Evolutionary conservation across 2,329 filamentous ascomycete genomes (phyloP).

Genomic region (Xylaria multiplex): DNA sequence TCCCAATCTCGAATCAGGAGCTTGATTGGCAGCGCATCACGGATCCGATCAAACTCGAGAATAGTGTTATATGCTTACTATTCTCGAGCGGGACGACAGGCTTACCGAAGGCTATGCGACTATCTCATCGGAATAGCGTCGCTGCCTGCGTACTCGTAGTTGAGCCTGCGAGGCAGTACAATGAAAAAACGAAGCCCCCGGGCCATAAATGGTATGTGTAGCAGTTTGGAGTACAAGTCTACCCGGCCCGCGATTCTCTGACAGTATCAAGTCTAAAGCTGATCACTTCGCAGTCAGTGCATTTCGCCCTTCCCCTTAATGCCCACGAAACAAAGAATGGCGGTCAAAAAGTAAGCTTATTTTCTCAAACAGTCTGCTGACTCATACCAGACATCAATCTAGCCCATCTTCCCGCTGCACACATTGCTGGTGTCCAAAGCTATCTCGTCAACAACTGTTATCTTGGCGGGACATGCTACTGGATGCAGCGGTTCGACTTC

Average conservation of each 20-base stretch:
- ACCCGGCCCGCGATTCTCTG: neutral
- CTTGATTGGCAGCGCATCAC: slow-evolving; percentile 66
- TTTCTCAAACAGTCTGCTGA: neutral
- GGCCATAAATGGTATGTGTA: slow-evolving; percentile 42
- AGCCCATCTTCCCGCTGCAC: slow-evolving; percentile 58
- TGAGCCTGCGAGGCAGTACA: slow-evolving; percentile 46
- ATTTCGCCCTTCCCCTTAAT: neutral
- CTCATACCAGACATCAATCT: slow-evolving; percentile 18
- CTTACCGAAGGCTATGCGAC: slow-evolving; percentile 57
- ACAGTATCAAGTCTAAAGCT: slow-evolving; percentile 46
- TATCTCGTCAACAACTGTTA: slow-evolving; percentile 56
- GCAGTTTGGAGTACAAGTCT: neutral
- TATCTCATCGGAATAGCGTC: slow-evolving; percentile 59
- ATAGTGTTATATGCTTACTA: slow-evolving; percentile 55
- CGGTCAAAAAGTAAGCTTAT: too few relatives aligned
- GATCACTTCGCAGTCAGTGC: slow-evolving; percentile 21
- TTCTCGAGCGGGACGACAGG: slow-evolving; percentile 63
- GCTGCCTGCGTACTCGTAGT: slow-evolving; percentile 50
- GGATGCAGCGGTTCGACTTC: slow-evolving; percentile 71
- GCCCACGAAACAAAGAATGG: neutral
- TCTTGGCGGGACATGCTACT: slow-evolving; percentile 62
- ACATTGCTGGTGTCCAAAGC: slow-evolving; percentile 58
- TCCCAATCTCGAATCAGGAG: slow-evolving; percentile 50
- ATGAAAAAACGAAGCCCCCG: slow-evolving; percentile 41
- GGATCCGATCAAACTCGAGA: slow-evolving; percentile 56